phyloP scores from a whole-genome alignment of 805 yeast species.

The Candida berthetii region DNA sequence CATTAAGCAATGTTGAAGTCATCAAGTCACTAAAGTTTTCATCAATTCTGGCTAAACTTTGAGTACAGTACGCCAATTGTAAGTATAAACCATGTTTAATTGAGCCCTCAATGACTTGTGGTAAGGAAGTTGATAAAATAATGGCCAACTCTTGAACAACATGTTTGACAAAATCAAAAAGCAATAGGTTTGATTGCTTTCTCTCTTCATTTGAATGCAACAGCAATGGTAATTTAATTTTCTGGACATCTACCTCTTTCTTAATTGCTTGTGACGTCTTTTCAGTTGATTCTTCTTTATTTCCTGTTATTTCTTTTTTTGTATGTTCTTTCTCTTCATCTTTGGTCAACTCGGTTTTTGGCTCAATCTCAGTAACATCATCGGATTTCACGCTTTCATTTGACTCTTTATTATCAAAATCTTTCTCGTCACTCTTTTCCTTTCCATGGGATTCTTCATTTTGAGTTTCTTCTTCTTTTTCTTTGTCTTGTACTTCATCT shows the following conservation, averaged over 20 bases:
- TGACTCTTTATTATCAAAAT: no score
- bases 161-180: slow-evolving; percentile 31
- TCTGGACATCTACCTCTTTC: background rate
- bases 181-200: slow-evolving; percentile 18
- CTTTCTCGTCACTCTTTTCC: background rate
- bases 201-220: slow-evolving; percentile 2
- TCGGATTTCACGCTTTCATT: no score
- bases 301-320: background rate
- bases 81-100: slow-evolving; percentile 63
- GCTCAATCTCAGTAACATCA: background rate
- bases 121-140: slow-evolving; percentile 24
- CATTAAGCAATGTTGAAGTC: slow-evolving; percentile 28
- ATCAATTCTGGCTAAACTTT: slow-evolving; percentile 67
- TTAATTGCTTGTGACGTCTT: background rate
- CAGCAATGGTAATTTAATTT: background rate
- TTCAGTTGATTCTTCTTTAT: background rate
- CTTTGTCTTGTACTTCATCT: slow-evolving; percentile 15
- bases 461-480: slow-evolving; percentile 15
- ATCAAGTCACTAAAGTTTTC: slow-evolving; percentile 62
- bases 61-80: slow-evolving; percentile 86
- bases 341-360: no score
- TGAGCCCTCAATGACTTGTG: slow-evolving; percentile 29
- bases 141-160: slow-evolving; percentile 24
- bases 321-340: no score
- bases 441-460: background rate